Evolutionary conservation across 1,284 basidiomycete genomes (phyloP).

Genomic region (Xerocomus cyaneibrunnescens): DNA sequence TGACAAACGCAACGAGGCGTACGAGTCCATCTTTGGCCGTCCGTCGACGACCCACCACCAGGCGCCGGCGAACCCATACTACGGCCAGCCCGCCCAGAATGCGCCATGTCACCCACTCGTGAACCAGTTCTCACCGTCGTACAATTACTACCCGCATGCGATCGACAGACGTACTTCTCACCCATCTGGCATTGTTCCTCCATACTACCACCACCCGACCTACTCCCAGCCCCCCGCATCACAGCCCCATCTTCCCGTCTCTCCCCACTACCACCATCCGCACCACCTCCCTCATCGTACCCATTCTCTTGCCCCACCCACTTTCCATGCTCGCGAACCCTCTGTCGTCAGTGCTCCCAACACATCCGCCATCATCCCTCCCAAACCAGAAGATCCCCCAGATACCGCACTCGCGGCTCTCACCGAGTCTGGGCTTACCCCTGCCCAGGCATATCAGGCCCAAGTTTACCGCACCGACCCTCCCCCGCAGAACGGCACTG

Average conservation of each 20-base stretch:
- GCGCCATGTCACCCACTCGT: constrained; percentile 18
- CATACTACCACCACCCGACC: constrained; percentile 35
- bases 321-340: constrained; percentile 44
- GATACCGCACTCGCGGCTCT: constrained; percentile 50
- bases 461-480: constrained; percentile 59
- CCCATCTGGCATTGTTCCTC: constrained; percentile 26
- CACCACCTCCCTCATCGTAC: constrained; percentile 30
- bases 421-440: constrained; percentile 57
- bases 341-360: constrained; percentile 49
- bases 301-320: constrained; percentile 41
- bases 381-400: constrained; percentile 55
- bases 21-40: constrained; percentile 81
- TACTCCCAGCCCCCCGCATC: constrained; percentile 30
- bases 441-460: constrained; percentile 77
- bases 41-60: constrained; percentile 61
- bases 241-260: constrained; percentile 27
- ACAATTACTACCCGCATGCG: constrained; percentile 26
- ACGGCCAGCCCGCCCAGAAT: constrained; percentile 21
- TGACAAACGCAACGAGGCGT: constrained; percentile 74
- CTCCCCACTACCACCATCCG: constrained; percentile 24
- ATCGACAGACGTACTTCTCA: constrained; percentile 36
- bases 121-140: constrained; percentile 28
- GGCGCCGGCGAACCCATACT: constrained; percentile 26
- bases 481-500: constrained; percentile 34
- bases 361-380: constrained; percentile 46